Percentiles rank a stretch among this genome's conserved stretches.
Evolutionary conservation across 352 stramenopile genomes (phyloP).

Genomic region (Blastocystis sp.): DNA sequence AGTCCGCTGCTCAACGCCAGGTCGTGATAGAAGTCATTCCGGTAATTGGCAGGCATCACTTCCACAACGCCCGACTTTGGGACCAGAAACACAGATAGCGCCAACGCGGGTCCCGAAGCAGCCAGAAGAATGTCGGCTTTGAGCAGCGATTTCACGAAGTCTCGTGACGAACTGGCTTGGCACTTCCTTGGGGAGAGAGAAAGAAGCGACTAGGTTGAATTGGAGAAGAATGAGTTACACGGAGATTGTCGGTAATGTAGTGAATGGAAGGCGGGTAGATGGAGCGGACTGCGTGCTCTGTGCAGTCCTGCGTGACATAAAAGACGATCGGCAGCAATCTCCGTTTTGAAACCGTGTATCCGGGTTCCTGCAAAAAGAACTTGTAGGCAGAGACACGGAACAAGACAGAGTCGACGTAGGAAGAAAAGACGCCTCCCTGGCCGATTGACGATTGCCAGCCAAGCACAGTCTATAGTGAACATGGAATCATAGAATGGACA

Average conservation of each 20-base stretch:
- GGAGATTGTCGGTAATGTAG: neutral
- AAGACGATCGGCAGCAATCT: neutral
- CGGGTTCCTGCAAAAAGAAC: neutral
- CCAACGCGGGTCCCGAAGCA: neutral
- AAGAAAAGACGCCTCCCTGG: neutral
- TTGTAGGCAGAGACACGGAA: neutral
- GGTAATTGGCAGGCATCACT: conserved; percentile 41
- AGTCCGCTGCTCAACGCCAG: conserved; percentile 1
- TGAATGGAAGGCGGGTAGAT: conserved; percentile 7
- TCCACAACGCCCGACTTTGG: conserved; percentile 51
- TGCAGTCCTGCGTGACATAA: conserved; percentile 1
- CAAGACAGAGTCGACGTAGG: neutral
- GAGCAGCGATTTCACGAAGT: conserved; percentile 11
- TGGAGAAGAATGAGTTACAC: neutral
- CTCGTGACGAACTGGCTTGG: neutral
- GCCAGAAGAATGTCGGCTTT: conserved; percentile 39
- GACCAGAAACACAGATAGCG: conserved; percentile 17
- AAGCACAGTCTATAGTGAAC: neutral
- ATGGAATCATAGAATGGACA: neutral
- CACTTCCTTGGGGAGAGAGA: neutral
- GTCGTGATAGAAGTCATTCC: conserved; percentile 28
- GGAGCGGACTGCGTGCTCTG: neutral
- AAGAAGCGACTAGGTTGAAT: conserved; percentile 10
- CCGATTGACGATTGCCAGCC: neutral
- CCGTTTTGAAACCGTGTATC: neutral